Evolutionary conservation across 139 green algal genomes (phyloP), one percentile per base, ranked within the genome.

Genomic region (Micractinium conductrix): DNA sequence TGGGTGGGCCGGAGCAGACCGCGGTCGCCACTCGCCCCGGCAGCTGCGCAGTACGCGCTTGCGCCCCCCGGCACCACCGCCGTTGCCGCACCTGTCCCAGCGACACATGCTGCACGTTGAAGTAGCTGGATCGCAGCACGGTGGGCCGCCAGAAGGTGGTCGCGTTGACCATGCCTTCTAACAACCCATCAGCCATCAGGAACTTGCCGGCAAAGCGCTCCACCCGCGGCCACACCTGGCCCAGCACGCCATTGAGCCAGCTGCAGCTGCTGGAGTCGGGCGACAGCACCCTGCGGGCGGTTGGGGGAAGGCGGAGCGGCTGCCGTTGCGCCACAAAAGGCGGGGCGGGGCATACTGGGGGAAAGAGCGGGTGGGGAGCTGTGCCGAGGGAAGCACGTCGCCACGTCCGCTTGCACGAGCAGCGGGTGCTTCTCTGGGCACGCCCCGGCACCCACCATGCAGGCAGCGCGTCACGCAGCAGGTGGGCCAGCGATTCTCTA

Each of bases 121-220:
- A 28, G 22, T 73, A 60, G 19, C 37, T 33, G 19, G 53, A 42
- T 14, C 50, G 17, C 45, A 90, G 53, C 82, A 85, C 70, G 37
- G 42, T 38, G 2, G 87, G 87, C 10, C 80, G 80, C 82, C 82
- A 88, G 35, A 88, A 90, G 45, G 45, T 63, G 19, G 79, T 84
- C 21, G 30, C 37, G 60, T 87, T 87, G 26, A 90, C 42, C 60
- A 86, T 67, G n/a, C 33, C 17, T 45, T 90, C 86, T 74, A 90
- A 74, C 10, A 74, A 62, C 35, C 63, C 58, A 37, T 81, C 67
- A 14, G 69, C 14, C 63, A 74, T 43, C 16, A 84, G 63, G 44
- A 79, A 85, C 37, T 42, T 63, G 33, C 26, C 48, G n/a, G 45
- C 86, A 19, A 78, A 83, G 19, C 45, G 43, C 42, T 84, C 60